Evolutionary conservation across 2,329 filamentous ascomycete genomes (phyloP).

Genomic region (Uncinocarpus reesii): DNA sequence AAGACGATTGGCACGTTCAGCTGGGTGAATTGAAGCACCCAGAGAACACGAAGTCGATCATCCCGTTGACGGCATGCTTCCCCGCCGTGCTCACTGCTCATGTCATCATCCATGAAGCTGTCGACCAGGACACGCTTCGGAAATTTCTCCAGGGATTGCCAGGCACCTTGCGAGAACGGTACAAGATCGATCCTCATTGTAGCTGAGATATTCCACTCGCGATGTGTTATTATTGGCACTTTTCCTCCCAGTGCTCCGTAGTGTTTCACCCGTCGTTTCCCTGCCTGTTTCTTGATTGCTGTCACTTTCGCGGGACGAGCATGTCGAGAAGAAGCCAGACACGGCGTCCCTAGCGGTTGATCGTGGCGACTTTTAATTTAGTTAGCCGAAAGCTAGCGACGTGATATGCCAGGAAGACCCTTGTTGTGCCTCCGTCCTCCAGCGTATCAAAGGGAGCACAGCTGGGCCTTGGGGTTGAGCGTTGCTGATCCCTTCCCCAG

Average conservation of each 20-base stretch:
- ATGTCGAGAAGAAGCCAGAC: too few relatives aligned
- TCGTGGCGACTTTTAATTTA: slow-evolving; percentile 5
- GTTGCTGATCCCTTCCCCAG: slow-evolving; percentile 11
- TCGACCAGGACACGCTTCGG: neutral
- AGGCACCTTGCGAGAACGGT: too few relatives aligned
- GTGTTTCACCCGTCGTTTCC: too few relatives aligned
- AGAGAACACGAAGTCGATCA: neutral
- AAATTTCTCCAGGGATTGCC: slow-evolving; percentile 1
- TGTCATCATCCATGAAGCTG: neutral
- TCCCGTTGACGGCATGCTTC: slow-evolving; percentile 4
- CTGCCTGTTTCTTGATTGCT: too few relatives aligned
- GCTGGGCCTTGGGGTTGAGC: neutral
- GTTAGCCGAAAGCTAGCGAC: neutral
- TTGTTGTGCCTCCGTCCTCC: neutral
- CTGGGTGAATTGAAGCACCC: neutral
- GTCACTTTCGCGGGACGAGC: too few relatives aligned
- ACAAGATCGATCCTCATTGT: too few relatives aligned
- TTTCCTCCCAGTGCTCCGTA: too few relatives aligned
- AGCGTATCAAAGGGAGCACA: neutral
- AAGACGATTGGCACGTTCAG: neutral
- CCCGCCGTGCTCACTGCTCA: neutral
- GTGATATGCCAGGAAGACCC: neutral
- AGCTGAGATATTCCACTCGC: too few relatives aligned
- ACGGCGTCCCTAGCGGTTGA: slow-evolving; percentile 6
- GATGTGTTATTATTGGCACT: too few relatives aligned